Conservation (phyloP, 768 basidiomycete genomes). For the Lactarius evosmus region DNA sequence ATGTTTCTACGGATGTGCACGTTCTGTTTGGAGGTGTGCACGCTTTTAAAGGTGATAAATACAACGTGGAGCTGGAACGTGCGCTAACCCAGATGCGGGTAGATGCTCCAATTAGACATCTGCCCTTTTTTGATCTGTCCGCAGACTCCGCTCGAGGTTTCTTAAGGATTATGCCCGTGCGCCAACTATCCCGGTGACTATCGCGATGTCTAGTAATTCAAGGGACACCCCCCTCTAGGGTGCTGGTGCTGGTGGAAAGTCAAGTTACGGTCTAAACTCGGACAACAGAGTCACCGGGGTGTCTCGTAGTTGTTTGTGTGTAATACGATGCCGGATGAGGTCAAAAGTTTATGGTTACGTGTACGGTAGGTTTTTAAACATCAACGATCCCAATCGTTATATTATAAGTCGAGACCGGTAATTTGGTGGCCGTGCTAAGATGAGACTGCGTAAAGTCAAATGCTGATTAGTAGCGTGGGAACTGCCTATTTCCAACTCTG, state of each 20-base stretch:
- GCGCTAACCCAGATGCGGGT: background rate
- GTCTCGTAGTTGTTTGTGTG: too few species aligned
- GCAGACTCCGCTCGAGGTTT: background rate
- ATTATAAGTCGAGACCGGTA: too few species aligned
- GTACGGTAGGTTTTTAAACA: too few species aligned
- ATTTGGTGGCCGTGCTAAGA: too few species aligned
- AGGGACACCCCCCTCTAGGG: background rate
- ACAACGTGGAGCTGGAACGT: background rate
- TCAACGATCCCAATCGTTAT: too few species aligned
- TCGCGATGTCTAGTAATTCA: background rate
- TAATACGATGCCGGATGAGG: too few species aligned
- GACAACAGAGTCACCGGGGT: too few species aligned
- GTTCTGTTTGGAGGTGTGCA: background rate
- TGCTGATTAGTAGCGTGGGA: too few species aligned
- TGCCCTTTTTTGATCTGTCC: background rate
- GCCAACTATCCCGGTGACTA: background rate
- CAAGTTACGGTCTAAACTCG: background rate
- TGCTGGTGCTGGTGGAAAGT: background rate
- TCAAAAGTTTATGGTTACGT: too few species aligned
- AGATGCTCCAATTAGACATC: background rate
- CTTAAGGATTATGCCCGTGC: background rate
- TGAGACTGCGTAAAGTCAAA: too few species aligned
- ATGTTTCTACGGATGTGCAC: background rate
- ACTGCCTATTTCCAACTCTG: too few species aligned
- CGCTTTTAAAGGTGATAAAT: background rate